A percentile compares a stretch with the other conserved stretches of the same genome.
Conservation (phyloP, 139 green algal genomes). For the Ettlia oleoabundans region DNA sequence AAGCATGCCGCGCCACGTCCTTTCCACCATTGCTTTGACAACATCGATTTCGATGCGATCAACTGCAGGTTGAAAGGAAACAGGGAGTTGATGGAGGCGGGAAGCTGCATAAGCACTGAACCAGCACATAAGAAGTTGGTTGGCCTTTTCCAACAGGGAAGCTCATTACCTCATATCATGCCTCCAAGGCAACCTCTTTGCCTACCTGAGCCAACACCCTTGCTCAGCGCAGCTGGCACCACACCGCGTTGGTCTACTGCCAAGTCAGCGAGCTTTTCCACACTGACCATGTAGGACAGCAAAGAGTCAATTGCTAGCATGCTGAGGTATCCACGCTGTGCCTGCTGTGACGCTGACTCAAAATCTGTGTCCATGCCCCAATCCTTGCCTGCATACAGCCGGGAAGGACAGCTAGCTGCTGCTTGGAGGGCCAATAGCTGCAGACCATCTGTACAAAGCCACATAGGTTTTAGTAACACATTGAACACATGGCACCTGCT, state of each 20-base stretch:
- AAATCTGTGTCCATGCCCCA: conserved; percentile 56
- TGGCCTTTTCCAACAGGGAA: too few relatives aligned
- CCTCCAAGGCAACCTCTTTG: not conserved
- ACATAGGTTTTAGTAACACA: too few relatives aligned
- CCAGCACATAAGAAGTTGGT: too few relatives aligned
- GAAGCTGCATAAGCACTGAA: too few relatives aligned
- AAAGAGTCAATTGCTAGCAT: conserved; percentile 71
- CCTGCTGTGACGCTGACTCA: conserved; percentile 25
- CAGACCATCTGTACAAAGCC: too few relatives aligned
- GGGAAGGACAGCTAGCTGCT: too few relatives aligned
- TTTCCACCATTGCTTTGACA: conserved; percentile 36
- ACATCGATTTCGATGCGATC: conserved; percentile 21
- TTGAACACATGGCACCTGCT: conserved; percentile 10
- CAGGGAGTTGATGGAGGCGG: too few relatives aligned
- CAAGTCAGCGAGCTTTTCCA: conserved; percentile 68
- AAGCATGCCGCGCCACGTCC: conserved; percentile 63
- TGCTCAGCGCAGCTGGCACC: not conserved
- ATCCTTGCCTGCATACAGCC: conserved; percentile 47
- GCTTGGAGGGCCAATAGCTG: too few relatives aligned
- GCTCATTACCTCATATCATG: too few relatives aligned
- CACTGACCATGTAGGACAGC: conserved; percentile 56
- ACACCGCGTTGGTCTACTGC: conserved; percentile 39
- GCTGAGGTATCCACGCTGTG: conserved; percentile 53
- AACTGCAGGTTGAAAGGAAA: too few relatives aligned
- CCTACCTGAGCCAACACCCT: not conserved